phyloP scores from a whole-genome alignment of 2,329 filamentous ascomycete species.

The Curvularia sp. region DNA sequence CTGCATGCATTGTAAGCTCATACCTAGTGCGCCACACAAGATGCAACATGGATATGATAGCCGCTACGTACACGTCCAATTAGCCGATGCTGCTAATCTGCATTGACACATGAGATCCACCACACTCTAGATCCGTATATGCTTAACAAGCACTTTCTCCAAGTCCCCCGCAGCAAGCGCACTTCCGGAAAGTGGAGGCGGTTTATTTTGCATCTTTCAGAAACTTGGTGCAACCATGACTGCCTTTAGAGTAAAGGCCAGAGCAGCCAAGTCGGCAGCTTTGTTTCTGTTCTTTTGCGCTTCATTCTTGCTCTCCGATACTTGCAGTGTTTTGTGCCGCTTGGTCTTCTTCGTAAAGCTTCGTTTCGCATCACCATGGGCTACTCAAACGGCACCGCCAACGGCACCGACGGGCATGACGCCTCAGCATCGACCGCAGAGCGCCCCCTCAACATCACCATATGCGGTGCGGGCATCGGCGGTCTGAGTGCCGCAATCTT shows the following conservation, averaged over 20 bases:
- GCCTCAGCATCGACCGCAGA: conserved; percentile 15
- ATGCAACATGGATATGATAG: neutral
- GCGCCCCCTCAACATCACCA: conserved; percentile 50
- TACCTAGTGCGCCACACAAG: neutral
- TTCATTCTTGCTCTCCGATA: neutral
- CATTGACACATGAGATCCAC: neutral
- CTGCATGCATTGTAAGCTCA: neutral
- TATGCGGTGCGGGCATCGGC: conserved; percentile 59
- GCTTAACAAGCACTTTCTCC: neutral
- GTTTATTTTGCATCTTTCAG: neutral
- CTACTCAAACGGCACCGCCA: conserved; percentile 20
- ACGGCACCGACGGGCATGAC: conserved; percentile 2
- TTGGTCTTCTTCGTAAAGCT: neutral
- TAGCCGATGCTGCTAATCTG: neutral
- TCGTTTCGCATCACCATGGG: conserved; percentile 20
- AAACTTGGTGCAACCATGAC: neutral
- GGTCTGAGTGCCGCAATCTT: conserved; percentile 62
- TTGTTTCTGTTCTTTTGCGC: neutral
- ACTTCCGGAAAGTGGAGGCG: conserved; percentile 3
- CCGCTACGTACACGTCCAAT: neutral
- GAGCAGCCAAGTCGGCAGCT: neutral
- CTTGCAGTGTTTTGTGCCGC: neutral
- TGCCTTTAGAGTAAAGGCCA: neutral
- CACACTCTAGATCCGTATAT: neutral
- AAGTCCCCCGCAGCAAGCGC: neutral